Evolutionary conservation across 306 rosid genomes (phyloP), one percentile per base, ranked within the genome.

Genomic region (Bauhinia variegata): DNA sequence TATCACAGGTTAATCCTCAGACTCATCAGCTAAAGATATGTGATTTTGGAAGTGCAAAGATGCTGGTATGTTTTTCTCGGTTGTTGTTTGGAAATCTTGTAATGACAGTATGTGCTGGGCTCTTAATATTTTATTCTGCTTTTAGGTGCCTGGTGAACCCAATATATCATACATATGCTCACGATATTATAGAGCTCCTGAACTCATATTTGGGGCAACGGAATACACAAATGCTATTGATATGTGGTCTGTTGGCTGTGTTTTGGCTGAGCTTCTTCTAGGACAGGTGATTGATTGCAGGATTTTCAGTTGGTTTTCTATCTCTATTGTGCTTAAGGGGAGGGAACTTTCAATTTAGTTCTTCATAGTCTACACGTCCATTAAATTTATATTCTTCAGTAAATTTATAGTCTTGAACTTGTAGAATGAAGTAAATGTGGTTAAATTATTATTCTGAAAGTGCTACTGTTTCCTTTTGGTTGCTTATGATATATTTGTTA

Each of bases 231-330:
- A 85, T 68, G 96, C 98, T 38, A 89, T 92, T 68, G 98, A 92
- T 84, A 84, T 92, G 85, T 92, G 98, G 98, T 92, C 98, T 8
- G 96, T 69, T 53, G 98, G 98, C 69, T 92, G 98, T 71, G 98
- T 92, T 58, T 71, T 92, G 75, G 89, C 91, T 42, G 98, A 92
- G 88, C 91, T 92, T 54, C 98, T 92, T 70, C 81, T 89, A 39
- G 98, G 98, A 74, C 91, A 82, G 89, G 98, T 92, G 65, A 42
- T 82, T 50, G 30, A 54, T 43, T 33, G 56, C n/a, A 15, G 17
- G 55, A 44, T 17, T 65, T 30, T 56, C 0, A 32, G 8, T 50
- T 47, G 43, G 3, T 28, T 36, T 60, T 19, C 38, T 46, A n/a
- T 46, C 19, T 63, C 37, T 63, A 10, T 44, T 37, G 43, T 63